These are phyloP conservation scores for Colletotrichum shisoi DNA, from an alignment of 2,329 filamentous ascomycete species.

Conservation along the genomic window DNA sequence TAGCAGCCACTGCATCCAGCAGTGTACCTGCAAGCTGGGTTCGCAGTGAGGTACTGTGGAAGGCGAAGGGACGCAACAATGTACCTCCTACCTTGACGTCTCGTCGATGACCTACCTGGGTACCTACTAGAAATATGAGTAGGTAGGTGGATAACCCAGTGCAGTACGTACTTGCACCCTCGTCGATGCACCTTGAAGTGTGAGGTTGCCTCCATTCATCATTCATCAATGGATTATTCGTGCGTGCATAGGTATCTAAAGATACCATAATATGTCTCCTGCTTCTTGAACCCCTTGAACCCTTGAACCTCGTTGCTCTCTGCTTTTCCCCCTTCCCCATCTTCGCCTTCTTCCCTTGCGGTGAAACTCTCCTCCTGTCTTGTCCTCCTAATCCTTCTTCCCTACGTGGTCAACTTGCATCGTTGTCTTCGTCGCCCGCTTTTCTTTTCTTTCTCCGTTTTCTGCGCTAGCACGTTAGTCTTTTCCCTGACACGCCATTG, in stretches of 20 bases:
- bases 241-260: neutral
- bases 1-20: too few relatives aligned
- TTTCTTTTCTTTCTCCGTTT: conserved; percentile 2
- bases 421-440: neutral
- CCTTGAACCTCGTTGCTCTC: neutral
- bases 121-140: too few relatives aligned
- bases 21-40: too few relatives aligned
- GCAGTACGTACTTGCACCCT: neutral
- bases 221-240: neutral
- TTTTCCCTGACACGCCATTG: conserved; percentile 33
- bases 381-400: neutral
- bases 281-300: neutral
- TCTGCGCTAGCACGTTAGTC: conserved; percentile 25
- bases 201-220: neutral
- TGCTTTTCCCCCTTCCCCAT: neutral
- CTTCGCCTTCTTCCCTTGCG: conserved; percentile 9
- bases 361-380: neutral
- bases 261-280: neutral
- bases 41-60: too few relatives aligned
- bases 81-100: too few relatives aligned
- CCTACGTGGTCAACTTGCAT: neutral
- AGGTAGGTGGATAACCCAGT: neutral
- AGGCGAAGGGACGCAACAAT: too few relatives aligned
- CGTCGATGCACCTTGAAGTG: neutral
- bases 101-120: too few relatives aligned